These are phyloP conservation scores for Fusarium anguioides DNA, from an alignment of 2,329 filamentous ascomycete species.

Conservation along the genomic window DNA sequence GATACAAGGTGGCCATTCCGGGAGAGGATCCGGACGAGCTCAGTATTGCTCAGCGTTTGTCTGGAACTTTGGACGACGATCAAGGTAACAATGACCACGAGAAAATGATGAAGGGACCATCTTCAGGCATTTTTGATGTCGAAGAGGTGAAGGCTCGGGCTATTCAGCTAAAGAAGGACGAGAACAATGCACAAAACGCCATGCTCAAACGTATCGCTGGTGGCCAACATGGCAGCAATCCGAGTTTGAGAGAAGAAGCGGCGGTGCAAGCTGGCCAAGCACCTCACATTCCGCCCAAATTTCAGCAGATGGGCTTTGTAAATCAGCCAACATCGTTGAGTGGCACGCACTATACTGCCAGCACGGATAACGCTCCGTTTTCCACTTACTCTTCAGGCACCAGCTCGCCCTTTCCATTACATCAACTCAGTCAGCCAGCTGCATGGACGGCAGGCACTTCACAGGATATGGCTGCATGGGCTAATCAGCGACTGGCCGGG, in stretches of 20 bases:
- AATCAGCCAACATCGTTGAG: conserved; percentile 16
- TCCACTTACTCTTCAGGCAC: conserved; percentile 7
- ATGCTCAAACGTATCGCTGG: conserved; percentile 2
- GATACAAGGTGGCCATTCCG: conserved; percentile 34
- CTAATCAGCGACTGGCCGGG: conserved; percentile 8
- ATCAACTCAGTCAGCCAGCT: neutral
- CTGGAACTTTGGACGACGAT: conserved; percentile 34
- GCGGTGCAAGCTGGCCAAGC: conserved; percentile 3
- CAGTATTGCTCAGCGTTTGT: conserved; percentile 32
- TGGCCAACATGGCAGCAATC: neutral
- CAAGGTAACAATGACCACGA: neutral
- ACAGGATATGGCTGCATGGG: conserved; percentile 9
- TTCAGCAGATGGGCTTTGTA: conserved; percentile 21
- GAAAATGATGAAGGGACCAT: conserved; percentile 15
- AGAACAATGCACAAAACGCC: neutral
- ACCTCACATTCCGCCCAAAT: conserved; percentile 21
- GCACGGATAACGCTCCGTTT: conserved; percentile 1
- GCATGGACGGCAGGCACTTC: conserved; percentile 21
- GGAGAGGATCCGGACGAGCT: conserved; percentile 16
- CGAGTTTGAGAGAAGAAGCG: conserved; percentile 19
- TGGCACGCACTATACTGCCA: neutral
- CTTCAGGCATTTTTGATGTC: conserved; percentile 28
- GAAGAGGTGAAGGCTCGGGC: conserved; percentile 12
- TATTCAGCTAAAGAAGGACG: neutral
- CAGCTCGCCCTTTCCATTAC: conserved; percentile 15